Evolutionary conservation across 768 basidiomycete species (phyloP).

Genomic region (Basidioascus undulatus): DNA sequence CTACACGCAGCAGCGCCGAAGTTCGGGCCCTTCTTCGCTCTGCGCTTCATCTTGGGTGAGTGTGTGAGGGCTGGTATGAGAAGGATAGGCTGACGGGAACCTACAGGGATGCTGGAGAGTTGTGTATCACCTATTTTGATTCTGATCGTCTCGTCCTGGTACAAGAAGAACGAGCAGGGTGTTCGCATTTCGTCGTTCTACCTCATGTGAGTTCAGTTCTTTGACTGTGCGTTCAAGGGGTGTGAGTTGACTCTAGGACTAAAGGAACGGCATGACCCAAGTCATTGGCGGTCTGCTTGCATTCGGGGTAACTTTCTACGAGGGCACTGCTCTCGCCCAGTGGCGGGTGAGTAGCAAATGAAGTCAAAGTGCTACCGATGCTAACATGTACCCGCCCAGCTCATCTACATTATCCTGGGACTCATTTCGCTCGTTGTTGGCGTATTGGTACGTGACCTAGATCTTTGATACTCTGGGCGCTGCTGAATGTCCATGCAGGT

Average conservation of each 20-base stretch:
- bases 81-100: neutral
- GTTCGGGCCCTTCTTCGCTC: conserved; percentile 37
- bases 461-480: no score
- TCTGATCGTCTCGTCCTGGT: conserved; percentile 41
- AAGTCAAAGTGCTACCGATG: no score
- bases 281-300: conserved; percentile 42
- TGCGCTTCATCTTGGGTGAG: conserved; percentile 34
- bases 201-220: conserved; percentile 27
- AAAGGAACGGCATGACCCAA: no score
- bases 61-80: neutral
- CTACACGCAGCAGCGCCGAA: conserved; percentile 31
- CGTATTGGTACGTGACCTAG: no score
- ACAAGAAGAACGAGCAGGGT: conserved; percentile 42
- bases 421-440: conserved; percentile 37
- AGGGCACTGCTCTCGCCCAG: conserved; percentile 27
- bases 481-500: no score
- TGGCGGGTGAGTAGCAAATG: no score
- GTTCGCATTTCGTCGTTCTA: conserved; percentile 42
- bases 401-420: conserved; percentile 35
- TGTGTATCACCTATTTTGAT: conserved; percentile 40
- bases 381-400: no score
- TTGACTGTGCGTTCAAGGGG: neutral
- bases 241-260: neutral
- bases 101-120: conserved; percentile 38
- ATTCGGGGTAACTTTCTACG: conserved; percentile 31